A percentile compares a stretch with the other conserved stretches of the same genome.
phyloP scores from a whole-genome alignment of 75 land plant genomes.

The Cunninghamia lanceolata region DNA sequence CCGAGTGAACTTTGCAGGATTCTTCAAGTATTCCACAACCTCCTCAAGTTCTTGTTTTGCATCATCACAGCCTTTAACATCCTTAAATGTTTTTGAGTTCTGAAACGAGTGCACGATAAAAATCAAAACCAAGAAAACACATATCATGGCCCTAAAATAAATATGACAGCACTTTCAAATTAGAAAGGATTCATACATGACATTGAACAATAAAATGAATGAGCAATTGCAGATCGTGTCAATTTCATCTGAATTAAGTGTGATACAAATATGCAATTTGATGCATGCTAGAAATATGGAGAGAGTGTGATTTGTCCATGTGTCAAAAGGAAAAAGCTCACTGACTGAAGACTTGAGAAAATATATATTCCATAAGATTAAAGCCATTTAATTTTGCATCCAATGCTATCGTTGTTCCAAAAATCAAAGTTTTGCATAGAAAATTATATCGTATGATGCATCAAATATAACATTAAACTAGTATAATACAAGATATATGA shows the following conservation, averaged over 20 bases:
- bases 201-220: not conserved
- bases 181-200: not conserved
- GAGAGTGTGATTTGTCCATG: not conserved
- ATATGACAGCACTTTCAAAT: not conserved
- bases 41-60: constrained; percentile 99
- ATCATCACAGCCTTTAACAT: constrained; percentile 99
- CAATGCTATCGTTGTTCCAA: not conserved
- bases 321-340: not conserved
- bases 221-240: not conserved
- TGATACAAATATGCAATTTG: not conserved
- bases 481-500: not conserved
- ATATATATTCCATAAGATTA: not conserved
- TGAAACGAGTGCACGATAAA: constrained; percentile 21
- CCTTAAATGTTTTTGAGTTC: constrained; percentile 97
- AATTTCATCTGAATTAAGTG: not conserved
- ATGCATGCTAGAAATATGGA: not conserved
- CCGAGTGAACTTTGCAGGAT: constrained; percentile 96
- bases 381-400: not conserved
- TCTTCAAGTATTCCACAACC: constrained; percentile 91
- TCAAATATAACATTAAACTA: not conserved
- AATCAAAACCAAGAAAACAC: not conserved
- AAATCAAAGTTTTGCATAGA: not conserved
- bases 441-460: not conserved
- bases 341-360: not conserved
- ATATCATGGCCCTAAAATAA: not conserved